Evolutionary conservation across 2,329 filamentous ascomycete genomes (phyloP), one percentile per base, ranked within the genome.

Genomic region (Penicillium sp.): DNA sequence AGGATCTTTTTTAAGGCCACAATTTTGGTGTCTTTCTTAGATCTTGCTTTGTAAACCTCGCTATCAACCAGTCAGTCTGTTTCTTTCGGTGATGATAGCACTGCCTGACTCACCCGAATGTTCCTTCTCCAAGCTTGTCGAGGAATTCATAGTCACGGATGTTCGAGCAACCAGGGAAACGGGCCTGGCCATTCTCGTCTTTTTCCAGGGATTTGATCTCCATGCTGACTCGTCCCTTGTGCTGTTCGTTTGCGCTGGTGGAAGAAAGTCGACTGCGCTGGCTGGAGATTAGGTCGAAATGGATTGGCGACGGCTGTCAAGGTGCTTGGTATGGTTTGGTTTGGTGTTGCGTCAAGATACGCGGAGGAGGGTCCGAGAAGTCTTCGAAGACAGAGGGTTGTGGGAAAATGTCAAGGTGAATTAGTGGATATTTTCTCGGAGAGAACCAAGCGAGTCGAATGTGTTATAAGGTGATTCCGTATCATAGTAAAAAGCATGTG

Each of bases 1-100:
- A 99, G 85, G 63, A 99, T 99, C 82, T 97, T 97, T 80, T 99
- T 99, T 69, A 99, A 76, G 4, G 94, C 94, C 58, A 96, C 89
- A 43, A 93, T 75, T 25, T 84, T 82, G 51, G 89, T 88, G 1
- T 86, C 89, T 67, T 83, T 88, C 67, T 85, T 87, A 28, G 89
- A 91, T 59, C 84, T 84, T 58, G 91, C 94, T 69, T 93, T 94
- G 74, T 96, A 91, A 37, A 97, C 94, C 77, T 97, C 91, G 63
- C 88, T 89, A 60, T 56, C n/a, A 48, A 52, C 53, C 43, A 53
- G 60, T 60, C 45, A 65, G 54, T 59, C 60, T 31, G 10, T 22
- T 44, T 17, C 53, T 31, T 28, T 5, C 16, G 17, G 22, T 22
- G 3, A 5, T 28, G 1, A 26, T 22, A 17, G 22, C 11, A n/a